Evolutionary conservation across 2,329 filamentous ascomycete species (phyloP).

Genomic region (Calonectria hongkongensis): DNA sequence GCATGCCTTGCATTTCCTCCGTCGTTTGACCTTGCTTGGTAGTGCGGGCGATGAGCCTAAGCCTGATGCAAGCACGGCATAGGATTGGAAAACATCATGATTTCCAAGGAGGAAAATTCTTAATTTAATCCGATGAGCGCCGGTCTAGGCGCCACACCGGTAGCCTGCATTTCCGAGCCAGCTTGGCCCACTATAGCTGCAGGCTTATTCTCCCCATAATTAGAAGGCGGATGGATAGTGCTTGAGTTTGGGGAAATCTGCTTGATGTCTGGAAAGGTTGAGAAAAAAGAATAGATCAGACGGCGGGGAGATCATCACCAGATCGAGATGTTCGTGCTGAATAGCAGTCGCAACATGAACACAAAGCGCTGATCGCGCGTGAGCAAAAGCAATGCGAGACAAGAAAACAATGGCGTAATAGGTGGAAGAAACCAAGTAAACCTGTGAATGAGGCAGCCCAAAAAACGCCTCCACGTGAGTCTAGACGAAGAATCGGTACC

Average conservation of each 20-base stretch:
- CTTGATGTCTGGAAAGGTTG: neutral
- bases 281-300: too few relatives aligned
- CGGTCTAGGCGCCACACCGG: conserved; percentile 18
- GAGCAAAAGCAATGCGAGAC: neutral
- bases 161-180: neutral
- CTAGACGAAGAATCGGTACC: neutral
- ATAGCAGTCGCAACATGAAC: neutral
- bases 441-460: neutral
- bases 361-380: neutral
- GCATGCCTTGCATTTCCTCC: conserved; percentile 12
- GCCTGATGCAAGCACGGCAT: neutral
- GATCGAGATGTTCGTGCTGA: too few relatives aligned
- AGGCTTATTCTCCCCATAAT: neutral
- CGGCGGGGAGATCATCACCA: too few relatives aligned
- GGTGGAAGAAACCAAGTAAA: neutral
- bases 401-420: neutral
- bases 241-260: too few relatives aligned
- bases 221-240: neutral
- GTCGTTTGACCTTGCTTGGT: conserved; percentile 8
- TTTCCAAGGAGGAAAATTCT: neutral
- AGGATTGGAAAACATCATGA: too few relatives aligned
- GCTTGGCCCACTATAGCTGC: neutral
- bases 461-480: conserved; percentile 2
- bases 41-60: neutral
- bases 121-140: neutral